Conservation (phyloP, 2,329 filamentous ascomycete genomes). For the Hortaea sp. region DNA sequence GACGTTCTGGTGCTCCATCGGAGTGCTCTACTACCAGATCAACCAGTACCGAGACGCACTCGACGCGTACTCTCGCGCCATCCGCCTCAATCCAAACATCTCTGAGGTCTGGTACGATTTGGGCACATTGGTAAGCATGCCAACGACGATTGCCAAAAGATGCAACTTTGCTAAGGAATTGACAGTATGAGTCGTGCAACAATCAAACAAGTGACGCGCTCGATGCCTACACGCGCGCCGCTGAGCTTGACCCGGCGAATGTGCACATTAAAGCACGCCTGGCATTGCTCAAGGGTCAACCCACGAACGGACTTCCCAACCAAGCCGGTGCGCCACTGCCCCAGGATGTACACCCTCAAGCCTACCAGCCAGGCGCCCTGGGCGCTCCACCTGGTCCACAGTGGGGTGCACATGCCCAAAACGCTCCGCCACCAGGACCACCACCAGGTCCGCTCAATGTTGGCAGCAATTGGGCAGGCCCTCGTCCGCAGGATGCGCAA, state of each 20-base stretch:
- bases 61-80: constrained; percentile 93
- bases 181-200: constrained; percentile 93
- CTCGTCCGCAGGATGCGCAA: constrained; percentile 69
- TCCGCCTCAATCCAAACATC: constrained; percentile 93
- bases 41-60: constrained; percentile 98
- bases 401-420: constrained; percentile 70
- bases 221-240: constrained; percentile 88
- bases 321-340: constrained; percentile 74
- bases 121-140: constrained; percentile 72
- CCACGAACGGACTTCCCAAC: constrained; percentile 56
- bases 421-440: constrained; percentile 54
- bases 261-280: constrained; percentile 93
- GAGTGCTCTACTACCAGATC: constrained; percentile 98
- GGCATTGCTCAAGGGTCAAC: constrained; percentile 73
- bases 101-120: constrained; percentile 99
- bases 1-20: constrained; percentile 99
- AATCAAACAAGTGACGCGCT: constrained; percentile 95
- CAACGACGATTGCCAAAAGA: not conserved
- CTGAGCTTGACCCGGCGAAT: constrained; percentile 85
- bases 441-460: constrained; percentile 45
- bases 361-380: constrained; percentile 75
- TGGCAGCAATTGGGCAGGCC: constrained; percentile 51
- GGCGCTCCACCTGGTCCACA: constrained; percentile 77
- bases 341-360: constrained; percentile 90
- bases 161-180: not conserved